A percentile compares a stretch with the other conserved stretches of the same genome.
phyloP scores from a whole-genome alignment of 352 stramenopile species.

The Globisporangium lucens region DNA sequence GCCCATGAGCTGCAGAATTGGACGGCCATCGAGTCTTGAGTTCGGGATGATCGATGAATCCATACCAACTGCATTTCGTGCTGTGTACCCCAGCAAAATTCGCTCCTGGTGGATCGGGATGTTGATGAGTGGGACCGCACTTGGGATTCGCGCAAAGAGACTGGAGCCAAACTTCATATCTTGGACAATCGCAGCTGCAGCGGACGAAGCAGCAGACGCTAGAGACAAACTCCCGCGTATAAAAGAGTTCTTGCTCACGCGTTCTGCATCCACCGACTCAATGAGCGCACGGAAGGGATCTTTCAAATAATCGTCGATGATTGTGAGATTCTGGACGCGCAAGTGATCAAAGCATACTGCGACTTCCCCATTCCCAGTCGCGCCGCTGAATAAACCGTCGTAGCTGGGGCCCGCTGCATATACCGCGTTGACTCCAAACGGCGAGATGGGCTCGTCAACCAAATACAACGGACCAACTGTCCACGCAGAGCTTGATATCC shows the following conservation, averaged over 20 bases:
- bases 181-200: conserved; percentile 64
- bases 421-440: conserved; percentile 45
- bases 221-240: conserved; percentile 48
- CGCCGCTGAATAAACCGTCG: conserved; percentile 51
- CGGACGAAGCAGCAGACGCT: conserved; percentile 54
- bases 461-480: conserved; percentile 64
- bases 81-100: conserved; percentile 51
- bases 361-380: conserved; percentile 47
- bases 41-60: conserved; percentile 46
- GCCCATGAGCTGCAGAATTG: conserved; percentile 55
- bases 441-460: conserved; percentile 50
- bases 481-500: conserved; percentile 42
- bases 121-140: conserved; percentile 42
- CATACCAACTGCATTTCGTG: conserved; percentile 30
- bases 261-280: conserved; percentile 65
- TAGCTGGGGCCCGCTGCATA: conserved; percentile 59
- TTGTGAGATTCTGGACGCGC: conserved; percentile 38
- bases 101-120: conserved; percentile 45
- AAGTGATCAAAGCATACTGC: conserved; percentile 48
- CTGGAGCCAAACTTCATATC: conserved; percentile 59
- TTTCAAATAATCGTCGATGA: conserved; percentile 63
- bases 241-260: conserved; percentile 45
- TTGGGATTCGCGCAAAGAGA: conserved; percentile 54
- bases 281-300: conserved; percentile 65
- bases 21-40: conserved; percentile 52